phyloP scores from a whole-genome alignment of 2,329 filamentous ascomycete species.

The Fusarium algeriense region DNA sequence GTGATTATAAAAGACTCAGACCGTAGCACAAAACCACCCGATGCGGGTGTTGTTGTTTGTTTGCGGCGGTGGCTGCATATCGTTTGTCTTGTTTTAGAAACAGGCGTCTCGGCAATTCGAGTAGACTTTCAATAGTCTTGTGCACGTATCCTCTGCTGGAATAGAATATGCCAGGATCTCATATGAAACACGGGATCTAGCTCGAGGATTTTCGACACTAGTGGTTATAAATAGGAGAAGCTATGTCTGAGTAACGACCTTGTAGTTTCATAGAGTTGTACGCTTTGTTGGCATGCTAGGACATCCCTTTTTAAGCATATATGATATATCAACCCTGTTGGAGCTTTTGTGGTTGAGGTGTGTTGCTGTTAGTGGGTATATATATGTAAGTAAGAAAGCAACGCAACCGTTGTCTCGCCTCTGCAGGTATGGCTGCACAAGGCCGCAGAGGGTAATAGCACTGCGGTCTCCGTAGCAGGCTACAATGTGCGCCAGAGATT shows the following conservation, averaged over 20 bases:
- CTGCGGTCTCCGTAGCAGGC: slow-evolving; percentile 3
- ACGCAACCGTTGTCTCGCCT: slow-evolving; percentile 6
- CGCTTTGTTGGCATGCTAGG: not conserved
- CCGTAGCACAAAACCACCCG: slow-evolving; percentile 12
- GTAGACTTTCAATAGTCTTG: slow-evolving; percentile 26
- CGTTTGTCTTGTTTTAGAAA: slow-evolving; percentile 7
- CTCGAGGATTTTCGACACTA: slow-evolving; percentile 23
- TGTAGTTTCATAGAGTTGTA: not conserved
- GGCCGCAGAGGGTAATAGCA: slow-evolving; percentile 17
- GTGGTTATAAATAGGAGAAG: slow-evolving; percentile 31
- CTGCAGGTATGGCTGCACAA: slow-evolving; percentile 32
- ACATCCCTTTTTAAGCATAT: slow-evolving; percentile 9
- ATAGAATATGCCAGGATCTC: slow-evolving; percentile 13
- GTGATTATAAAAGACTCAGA: not conserved
- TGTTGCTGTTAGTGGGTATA: slow-evolving; percentile 2
- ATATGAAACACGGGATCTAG: slow-evolving; percentile 32
- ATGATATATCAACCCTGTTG: slow-evolving; percentile 16
- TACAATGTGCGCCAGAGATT: slow-evolving; percentile 17
- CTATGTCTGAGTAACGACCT: not conserved
- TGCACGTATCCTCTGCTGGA: slow-evolving; percentile 19
- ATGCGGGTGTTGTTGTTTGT: slow-evolving; percentile 23
- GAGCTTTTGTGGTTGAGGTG: slow-evolving; percentile 5
- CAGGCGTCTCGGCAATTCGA: slow-evolving; percentile 25
- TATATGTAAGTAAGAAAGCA: slow-evolving; percentile 17
- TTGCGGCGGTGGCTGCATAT: slow-evolving; percentile 27